Conservation (phyloP, 495 filamentous ascomycete genomes). For the Xylaria scruposa region DNA sequence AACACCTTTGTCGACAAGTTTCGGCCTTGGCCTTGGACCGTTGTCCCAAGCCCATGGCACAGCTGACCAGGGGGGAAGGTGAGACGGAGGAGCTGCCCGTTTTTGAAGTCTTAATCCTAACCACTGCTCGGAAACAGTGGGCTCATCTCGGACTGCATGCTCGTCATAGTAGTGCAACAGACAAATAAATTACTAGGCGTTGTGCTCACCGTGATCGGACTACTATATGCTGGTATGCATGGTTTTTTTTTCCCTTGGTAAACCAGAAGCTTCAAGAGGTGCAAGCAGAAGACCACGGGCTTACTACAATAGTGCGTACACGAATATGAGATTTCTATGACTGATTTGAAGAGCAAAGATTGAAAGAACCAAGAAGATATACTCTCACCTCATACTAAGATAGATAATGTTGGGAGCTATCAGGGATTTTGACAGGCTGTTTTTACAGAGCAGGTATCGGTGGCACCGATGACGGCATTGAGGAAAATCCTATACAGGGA, state of each 20-base stretch:
- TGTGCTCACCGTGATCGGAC: constrained; percentile 17
- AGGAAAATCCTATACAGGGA: background rate
- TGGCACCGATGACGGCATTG: constrained; percentile 23
- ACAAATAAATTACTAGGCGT: constrained; percentile 4
- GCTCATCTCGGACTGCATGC: constrained; percentile 13
- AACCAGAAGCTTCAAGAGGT: background rate
- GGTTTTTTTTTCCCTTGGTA: background rate
- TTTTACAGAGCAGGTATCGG: background rate
- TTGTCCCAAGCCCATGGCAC: constrained; percentile 24
- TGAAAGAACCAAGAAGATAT: background rate
- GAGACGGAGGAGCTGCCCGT: constrained; percentile 18
- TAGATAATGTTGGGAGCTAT: background rate
- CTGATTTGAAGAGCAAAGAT: background rate
- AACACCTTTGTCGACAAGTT: background rate
- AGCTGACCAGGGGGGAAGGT: constrained; percentile 19
- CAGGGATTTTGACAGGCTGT: background rate
- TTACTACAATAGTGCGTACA: background rate
- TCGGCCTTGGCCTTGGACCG: constrained; percentile 9
- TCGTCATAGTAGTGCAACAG: background rate
- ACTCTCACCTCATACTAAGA: background rate
- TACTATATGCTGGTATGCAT: background rate
- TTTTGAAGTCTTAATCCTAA: constrained; percentile 13
- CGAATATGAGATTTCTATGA: background rate
- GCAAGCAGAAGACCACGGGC: background rate
- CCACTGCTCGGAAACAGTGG: constrained; percentile 10